Base-by-base conservation (phyloP, 306 rosid genomes). In the Trifolium repens region DNA sequence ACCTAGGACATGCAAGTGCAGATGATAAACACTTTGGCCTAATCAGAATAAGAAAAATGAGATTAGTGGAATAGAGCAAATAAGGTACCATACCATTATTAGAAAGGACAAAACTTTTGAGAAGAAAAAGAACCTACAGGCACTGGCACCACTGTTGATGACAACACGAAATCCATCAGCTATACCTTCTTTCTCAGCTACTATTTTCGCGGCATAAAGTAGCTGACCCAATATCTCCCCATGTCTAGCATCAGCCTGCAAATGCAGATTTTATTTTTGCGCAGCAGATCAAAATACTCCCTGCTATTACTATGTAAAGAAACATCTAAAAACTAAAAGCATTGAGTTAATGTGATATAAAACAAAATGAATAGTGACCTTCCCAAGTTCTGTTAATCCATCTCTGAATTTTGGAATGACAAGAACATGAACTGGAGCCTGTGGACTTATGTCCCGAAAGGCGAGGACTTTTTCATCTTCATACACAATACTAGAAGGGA, bases 21-120 rank as follows among this genome's bases (percentile, higher is more conserved):
- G 87, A 87, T 92, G 97, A 78, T 90, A 92, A 52, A 92, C 97
- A 64, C 93, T 90, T 87, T 92, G 97, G 79, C 96, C 96, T 92
- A 75, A 37, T 73, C 47, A 69, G 65, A 74, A 72, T 17, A 63
- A 74, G 65, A 53, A 7, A 17, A 34, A 17, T 4, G 3, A 8
- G 16, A 10, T 71, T 13, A 60, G 64, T 52, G 57, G 3, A 49
- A 60, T 30, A 70, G 8, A 71, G 37, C 12, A 55, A 71, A 37
- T 5, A 71, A 35, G 52, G 22, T 7, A 71, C 14, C 49, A 52
- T 53, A 3, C 32, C 35, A 64, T 37, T 47, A 42, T 53, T 59
- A 40, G 65, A 35, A 40, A 75, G 12, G 15, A 65, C 34, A 57
- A 55, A 27, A 1, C 10, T 9, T 1, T 62, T 11, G 39, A 74